Evolutionary conservation across 805 yeast genomes (phyloP).

Genomic region (Debaryomyces hansenii): DNA sequence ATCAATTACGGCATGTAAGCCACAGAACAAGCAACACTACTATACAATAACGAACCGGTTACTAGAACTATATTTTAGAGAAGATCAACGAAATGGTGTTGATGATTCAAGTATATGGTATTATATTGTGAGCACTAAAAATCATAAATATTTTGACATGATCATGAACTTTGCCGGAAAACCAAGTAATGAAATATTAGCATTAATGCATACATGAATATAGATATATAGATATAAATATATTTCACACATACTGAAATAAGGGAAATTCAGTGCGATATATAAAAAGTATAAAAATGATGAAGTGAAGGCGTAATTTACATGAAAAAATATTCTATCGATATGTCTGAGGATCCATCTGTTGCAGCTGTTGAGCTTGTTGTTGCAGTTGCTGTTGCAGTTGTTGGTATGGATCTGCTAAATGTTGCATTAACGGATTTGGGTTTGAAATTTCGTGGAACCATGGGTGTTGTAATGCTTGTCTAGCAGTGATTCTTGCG

Average conservation of each 20-base stretch:
- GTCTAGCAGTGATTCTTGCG: constrained; percentile 58
- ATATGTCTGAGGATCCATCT: constrained; percentile 1
- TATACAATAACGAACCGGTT: background rate
- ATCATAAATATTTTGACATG: constrained; percentile 5
- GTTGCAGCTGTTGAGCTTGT: constrained; percentile 9
- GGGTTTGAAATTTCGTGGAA: constrained; percentile 67
- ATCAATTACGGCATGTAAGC: background rate
- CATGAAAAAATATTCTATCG: constrained; percentile 1
- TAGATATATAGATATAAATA: background rate
- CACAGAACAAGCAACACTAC: background rate
- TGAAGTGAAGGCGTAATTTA: background rate
- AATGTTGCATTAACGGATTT: constrained; percentile 29
- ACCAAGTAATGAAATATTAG: constrained; percentile 7
- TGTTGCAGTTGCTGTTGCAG: constrained; percentile 22
- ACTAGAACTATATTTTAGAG: background rate
- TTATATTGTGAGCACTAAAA: constrained; percentile 5
- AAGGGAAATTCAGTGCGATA: background rate
- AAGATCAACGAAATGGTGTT: background rate
- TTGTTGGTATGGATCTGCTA: constrained; percentile 34
- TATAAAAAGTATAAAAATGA: background rate
- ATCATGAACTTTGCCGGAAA: constrained; percentile 7
- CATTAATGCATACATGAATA: constrained; percentile 2
- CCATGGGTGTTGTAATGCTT: constrained; percentile 73
- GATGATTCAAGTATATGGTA: constrained; percentile 8
- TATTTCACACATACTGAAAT: background rate